Base-by-base conservation (phyloP, 1,284 basidiomycete species). In the Leccinum pallidistipes region DNA sequence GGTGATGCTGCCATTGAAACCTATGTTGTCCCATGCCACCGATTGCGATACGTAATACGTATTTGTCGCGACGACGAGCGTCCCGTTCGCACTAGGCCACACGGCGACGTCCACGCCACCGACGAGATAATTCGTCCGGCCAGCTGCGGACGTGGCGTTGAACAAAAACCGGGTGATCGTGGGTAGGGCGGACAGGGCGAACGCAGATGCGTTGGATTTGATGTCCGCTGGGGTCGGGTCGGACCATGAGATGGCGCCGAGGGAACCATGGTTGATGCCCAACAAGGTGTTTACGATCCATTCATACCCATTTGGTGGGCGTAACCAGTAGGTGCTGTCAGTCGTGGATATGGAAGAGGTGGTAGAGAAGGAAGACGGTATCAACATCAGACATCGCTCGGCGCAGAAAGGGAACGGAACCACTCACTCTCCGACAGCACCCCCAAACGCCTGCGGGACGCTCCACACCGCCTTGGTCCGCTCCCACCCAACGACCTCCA, bases 361-460 rank as follows among this genome's bases (percentile, higher is more conserved):
- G 36, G 27, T 10, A 29, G 2, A 31, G 3, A 10, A 52, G 29
- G 27, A 52, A 8, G 29, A 52, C 10, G 29, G 50, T 31, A 31
- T 52, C 50, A 52, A 12, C n/a, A 31, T 52, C 27, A 29, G 50
- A 31, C 10, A 52, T 18, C 9, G 3, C n/a, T 24, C 8, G 21
- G 27, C 16, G 10, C 49, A 29, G 49, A 31, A 31, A 18, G n/a
- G 9, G 16, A 31, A 52, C 5, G 3, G 1, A 2, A 31, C 5
- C 5, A 75, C 86, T 70, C 54, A 90, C 86, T 80, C 78, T 34
- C 58, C 71, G 5, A 68, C 12, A n/a, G 79, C 78, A 38, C 80
- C 80, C 18, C 90, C 89, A 66, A 92, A 92, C 0, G 83, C 90
- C 72, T 92, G 90, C 2, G 90, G 88, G 0, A 91, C 90, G 12